Evolutionary conservation across 805 yeast genomes (phyloP), one percentile per base, ranked within the genome.

Genomic region (Spathaspora girioi): DNA sequence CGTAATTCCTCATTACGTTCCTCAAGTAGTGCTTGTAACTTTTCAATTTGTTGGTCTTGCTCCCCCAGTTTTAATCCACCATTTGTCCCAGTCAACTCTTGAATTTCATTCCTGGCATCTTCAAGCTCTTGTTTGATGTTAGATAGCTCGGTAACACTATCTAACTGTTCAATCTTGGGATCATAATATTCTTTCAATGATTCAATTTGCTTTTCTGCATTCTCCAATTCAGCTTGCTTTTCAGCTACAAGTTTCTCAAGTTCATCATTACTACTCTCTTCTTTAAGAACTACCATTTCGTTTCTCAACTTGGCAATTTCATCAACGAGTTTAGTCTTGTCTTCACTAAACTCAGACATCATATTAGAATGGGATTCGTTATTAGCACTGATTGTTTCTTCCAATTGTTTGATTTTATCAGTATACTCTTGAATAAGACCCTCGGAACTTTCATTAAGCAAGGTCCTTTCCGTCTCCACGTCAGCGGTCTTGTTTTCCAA

Each of bases 401-500:
- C 86, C 14, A 82, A 58, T 8, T 54, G 57, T 14, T 69, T 65
- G 8, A 80, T 71, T 56, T 74, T 78, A 29, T 73, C 77, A 10
- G 77, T 68, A 55, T 79, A 80, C 50, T 79, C 81, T 54, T 76
- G 71, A 0, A 79, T 68, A 0, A 77, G 67, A 0, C 80, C 69
- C 50, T 78, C 82, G 0, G 86, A 80, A 46, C 68, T 77, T 49
- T 78, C 78, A 49, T 73, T 73, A 11, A 79, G 59, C 57, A 77
- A 63, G 11, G 64, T 67, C 50, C 86, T 66, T 57, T 81, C 86
- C 32, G 69, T 70, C 46, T 81, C 86, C 53, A 81, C 73, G 43
- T 77, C 83, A 41, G 63, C 53, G 0, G 58, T 56, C 54, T 77
- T 80, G 17, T 57, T 56, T 17, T 67, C 68, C 43, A 80, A 55